Evolutionary conservation across 345 rosid species (phyloP).

Genomic region (Linum usitatissimum): DNA sequence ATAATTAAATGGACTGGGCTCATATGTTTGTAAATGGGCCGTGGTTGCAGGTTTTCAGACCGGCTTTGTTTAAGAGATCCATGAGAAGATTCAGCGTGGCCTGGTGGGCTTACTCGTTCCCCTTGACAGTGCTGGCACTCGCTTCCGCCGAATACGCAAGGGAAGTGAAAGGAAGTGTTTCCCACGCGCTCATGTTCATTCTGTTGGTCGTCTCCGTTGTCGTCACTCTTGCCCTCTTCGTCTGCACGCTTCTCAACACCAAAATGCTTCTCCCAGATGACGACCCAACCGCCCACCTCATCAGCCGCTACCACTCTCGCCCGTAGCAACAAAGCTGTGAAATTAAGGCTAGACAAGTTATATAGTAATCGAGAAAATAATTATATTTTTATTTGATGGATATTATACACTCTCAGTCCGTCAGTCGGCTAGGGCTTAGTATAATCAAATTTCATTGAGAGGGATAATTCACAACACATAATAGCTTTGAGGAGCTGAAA

Average conservation of each 20-base stretch:
- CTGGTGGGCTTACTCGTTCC: constrained; percentile 7
- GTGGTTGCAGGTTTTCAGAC: constrained; percentile 2
- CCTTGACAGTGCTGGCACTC: constrained; percentile 5
- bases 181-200: constrained; percentile 6
- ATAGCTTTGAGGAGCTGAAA: too few relatives aligned
- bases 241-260: constrained; percentile 1
- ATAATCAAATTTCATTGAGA: too few relatives aligned
- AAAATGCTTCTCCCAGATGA: constrained; percentile 9
- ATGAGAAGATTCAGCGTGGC: constrained; percentile 9
- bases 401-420: too few relatives aligned
- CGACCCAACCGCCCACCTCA: not conserved
- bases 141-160: constrained; percentile 1
- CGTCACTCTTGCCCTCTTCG: not conserved
- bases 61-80: constrained; percentile 6
- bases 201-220: not conserved
- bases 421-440: too few relatives aligned
- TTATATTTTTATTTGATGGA: too few relatives aligned
- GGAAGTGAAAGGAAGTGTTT: not conserved
- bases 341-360: too few relatives aligned
- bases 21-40: not conserved
- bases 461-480: too few relatives aligned
- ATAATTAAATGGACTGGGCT: not conserved
- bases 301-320: not conserved
- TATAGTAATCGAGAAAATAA: too few relatives aligned
- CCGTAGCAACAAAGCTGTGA: not conserved